phyloP scores from a whole-genome alignment of 2,329 filamentous ascomycete genomes.

The Fusarium chaquense region DNA sequence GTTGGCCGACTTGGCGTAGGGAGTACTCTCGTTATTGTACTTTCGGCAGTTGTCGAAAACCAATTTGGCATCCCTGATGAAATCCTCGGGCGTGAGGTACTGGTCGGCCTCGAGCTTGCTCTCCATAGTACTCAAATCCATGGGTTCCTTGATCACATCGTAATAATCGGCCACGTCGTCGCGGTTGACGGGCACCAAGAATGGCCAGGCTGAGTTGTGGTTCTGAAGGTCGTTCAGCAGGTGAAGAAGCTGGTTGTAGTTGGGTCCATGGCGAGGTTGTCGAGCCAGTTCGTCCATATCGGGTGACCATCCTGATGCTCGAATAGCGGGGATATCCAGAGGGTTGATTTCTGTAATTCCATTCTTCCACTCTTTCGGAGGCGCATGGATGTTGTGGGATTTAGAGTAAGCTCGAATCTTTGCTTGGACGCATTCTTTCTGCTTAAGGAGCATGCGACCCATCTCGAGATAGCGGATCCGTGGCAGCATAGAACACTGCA shows the following conservation, averaged over 20 bases:
- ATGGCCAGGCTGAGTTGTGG: conserved; percentile 93
- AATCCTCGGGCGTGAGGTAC: conserved; percentile 92
- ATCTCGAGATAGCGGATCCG: conserved; percentile 93
- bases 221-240: conserved; percentile 96
- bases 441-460: conserved; percentile 94
- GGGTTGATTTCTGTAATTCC: conserved; percentile 83
- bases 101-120: conserved; percentile 92
- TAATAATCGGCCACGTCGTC: conserved; percentile 99
- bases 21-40: conserved; percentile 96
- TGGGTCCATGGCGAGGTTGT: conserved; percentile 93
- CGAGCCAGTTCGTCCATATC: conserved; percentile 98
- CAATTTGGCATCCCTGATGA: conserved; percentile 87
- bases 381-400: conserved; percentile 86
- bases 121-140: conserved; percentile 98
- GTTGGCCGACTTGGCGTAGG: conserved; percentile 94
- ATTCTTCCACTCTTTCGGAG: conserved; percentile 87
- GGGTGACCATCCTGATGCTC: conserved; percentile 91
- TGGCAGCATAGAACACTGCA: conserved; percentile 98
- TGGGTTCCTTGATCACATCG: conserved; percentile 96
- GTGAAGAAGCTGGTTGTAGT: conserved; percentile 93
- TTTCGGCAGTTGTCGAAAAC: conserved; percentile 95
- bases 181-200: conserved; percentile 90
- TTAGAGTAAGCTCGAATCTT: conserved; percentile 94
- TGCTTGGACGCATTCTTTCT: conserved; percentile 93
- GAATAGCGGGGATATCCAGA: conserved; percentile 87